Evolutionary conservation across 1,284 basidiomycete species (phyloP).

Genomic region (Entoloma clypeatum): DNA sequence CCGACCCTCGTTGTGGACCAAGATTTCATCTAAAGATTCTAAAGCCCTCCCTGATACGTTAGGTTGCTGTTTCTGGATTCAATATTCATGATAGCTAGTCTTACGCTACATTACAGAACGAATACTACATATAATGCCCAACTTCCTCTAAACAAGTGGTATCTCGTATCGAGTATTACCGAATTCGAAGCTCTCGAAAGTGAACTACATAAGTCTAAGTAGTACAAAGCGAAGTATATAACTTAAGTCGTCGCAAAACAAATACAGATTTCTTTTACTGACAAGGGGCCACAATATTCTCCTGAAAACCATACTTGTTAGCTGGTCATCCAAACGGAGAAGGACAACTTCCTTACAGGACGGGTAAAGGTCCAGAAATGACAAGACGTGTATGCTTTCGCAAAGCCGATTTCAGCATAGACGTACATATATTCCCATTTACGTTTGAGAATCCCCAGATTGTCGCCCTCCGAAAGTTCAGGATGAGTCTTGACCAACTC

Average conservation of each 20-base stretch:
- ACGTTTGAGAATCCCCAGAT: conserved; percentile 41
- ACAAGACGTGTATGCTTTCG: conserved; percentile 47
- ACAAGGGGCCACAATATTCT: conserved; percentile 6
- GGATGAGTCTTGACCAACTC: conserved; percentile 37
- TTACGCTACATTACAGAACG: too few relatives aligned
- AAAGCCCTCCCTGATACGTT: too few relatives aligned
- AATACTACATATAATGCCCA: too few relatives aligned
- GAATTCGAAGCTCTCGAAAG: too few relatives aligned
- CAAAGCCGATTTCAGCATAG: conserved; percentile 49
- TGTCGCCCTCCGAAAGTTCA: conserved; percentile 31
- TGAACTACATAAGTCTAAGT: too few relatives aligned
- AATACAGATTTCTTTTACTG: too few relatives aligned
- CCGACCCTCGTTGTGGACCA: conserved; percentile 25
- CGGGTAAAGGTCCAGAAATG: conserved; percentile 44
- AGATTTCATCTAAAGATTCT: conserved; percentile 4
- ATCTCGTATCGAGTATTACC: too few relatives aligned
- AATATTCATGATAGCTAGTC: too few relatives aligned
- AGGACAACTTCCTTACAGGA: conserved; percentile 24
- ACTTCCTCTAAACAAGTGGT: too few relatives aligned
- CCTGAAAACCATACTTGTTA: conserved; percentile 3
- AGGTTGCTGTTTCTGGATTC: too few relatives aligned
- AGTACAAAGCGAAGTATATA: too few relatives aligned
- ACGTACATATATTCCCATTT: conserved; percentile 56
- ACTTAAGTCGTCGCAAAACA: too few relatives aligned
- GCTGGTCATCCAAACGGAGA: not conserved